phyloP scores from a whole-genome alignment of 768 basidiomycete genomes.

The Termitomyces sp. region DNA sequence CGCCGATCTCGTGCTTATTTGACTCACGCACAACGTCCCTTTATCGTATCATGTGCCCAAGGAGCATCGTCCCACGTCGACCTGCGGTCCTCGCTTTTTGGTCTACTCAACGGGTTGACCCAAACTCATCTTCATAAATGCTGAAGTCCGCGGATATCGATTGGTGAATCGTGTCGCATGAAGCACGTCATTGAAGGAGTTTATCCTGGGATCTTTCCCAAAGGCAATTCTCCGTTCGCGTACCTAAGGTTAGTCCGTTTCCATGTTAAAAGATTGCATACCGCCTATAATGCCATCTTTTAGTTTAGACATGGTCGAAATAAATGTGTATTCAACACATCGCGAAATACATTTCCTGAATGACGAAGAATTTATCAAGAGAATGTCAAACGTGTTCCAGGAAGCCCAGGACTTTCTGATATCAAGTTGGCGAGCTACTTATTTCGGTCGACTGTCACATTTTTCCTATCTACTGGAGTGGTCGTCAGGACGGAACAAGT shows the following conservation, averaged over 20 bases:
- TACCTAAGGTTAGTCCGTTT: constrained; percentile 73
- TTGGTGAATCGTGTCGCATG: constrained; percentile 82
- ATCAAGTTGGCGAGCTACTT: constrained; percentile 47
- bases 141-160: constrained; percentile 55
- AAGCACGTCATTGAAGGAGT: constrained; percentile 84
- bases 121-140: neutral
- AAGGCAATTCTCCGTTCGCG: constrained; percentile 87
- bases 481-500: constrained; percentile 27
- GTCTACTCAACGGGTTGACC: too few species aligned
- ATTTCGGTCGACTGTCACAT: neutral
- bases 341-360: constrained; percentile 93
- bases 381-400: constrained; percentile 72
- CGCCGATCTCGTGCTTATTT: too few species aligned
- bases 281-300: constrained; percentile 1
- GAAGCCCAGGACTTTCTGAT: constrained; percentile 61
- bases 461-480: constrained; percentile 44
- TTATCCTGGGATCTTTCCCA: constrained; percentile 85
- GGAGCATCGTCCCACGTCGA: too few species aligned
- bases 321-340: constrained; percentile 98
- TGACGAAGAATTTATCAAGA: constrained; percentile 81
- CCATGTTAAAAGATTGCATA: neutral
- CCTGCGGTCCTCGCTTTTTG: too few species aligned
- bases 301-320: constrained; percentile 87
- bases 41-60: too few species aligned
- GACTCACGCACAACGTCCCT: too few species aligned